These are phyloP conservation scores for Solanum dulcamara DNA, from an alignment of 257 asterid genomes.

Conservation along the genomic window DNA sequence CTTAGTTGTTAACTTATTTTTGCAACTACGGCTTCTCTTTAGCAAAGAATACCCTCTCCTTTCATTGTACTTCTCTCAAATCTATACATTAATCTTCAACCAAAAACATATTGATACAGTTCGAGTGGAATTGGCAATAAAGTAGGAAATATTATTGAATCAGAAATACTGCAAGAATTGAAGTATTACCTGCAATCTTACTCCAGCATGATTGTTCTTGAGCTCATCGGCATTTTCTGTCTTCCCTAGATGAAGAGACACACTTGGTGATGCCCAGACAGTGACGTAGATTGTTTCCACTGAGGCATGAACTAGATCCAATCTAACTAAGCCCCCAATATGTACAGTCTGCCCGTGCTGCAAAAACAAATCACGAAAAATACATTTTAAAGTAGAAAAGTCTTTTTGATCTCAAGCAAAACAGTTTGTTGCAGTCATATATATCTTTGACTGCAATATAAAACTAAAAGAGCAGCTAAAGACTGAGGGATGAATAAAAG, in stretches of 20 bases:
- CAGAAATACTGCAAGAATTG: background rate
- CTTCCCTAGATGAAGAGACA: constrained; percentile 83
- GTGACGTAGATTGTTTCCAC: constrained; percentile 78
- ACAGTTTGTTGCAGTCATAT: background rate
- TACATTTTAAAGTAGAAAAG: background rate
- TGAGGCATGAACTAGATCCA: constrained; percentile 70
- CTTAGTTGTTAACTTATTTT: background rate
- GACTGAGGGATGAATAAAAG: background rate
- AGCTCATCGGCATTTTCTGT: constrained; percentile 75
- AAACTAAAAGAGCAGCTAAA: background rate
- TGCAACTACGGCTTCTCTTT: background rate
- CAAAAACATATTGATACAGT: background rate
- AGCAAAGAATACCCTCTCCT: background rate
- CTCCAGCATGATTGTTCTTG: constrained; percentile 69
- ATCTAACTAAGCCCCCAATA: constrained; percentile 65
- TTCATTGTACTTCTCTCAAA: background rate
- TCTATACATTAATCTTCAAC: background rate
- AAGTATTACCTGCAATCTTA: constrained; percentile 69
- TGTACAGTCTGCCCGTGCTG: constrained; percentile 88
- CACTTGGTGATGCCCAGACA: constrained; percentile 64
- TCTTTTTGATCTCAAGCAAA: background rate
- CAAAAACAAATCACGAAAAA: constrained; percentile 8
- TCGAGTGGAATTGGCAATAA: background rate
- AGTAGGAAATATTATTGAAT: background rate
- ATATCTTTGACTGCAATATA: background rate